A percentile compares a stretch with the other conserved stretches of the same genome.
Evolutionary conservation across 2,329 filamentous ascomycete genomes (phyloP).

Genomic region (Trichoderma atrobrunneum): DNA sequence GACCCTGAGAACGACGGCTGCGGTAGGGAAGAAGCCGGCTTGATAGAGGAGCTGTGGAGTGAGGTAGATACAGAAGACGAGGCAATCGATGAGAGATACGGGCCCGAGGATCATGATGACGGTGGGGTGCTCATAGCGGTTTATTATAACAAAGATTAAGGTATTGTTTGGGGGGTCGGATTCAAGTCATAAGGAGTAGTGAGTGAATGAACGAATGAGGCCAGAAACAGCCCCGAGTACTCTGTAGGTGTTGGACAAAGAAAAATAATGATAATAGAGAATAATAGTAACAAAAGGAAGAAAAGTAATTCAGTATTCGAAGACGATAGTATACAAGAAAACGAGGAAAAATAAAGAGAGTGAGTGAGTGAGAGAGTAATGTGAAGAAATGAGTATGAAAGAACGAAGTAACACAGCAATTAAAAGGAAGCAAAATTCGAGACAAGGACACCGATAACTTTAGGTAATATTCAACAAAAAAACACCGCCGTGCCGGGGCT

Average conservation of each 20-base stretch:
- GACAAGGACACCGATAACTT: background rate
- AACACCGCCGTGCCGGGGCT: background rate
- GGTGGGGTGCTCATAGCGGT: conserved; percentile 13
- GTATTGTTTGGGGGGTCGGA: background rate
- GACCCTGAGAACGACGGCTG: conserved; percentile 56
- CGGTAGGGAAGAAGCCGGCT: conserved; percentile 59
- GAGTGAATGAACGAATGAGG: background rate
- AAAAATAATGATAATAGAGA: background rate
- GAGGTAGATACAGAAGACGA: conserved; percentile 69
- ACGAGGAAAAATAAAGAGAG: background rate
- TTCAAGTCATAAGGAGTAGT: background rate
- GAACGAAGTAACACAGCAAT: background rate
- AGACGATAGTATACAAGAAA: background rate
- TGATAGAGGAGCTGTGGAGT: conserved; percentile 68
- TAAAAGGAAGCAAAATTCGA: background rate
- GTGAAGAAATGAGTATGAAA: background rate
- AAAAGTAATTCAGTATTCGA: background rate
- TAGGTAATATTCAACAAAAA: background rate
- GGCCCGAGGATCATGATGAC: conserved; percentile 67
- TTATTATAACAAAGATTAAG: background rate
- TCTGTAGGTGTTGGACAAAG: background rate
- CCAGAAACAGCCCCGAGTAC: background rate
- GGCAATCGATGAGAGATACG: conserved; percentile 72
- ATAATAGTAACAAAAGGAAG: background rate
- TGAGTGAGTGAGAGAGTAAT: background rate